A percentile compares a stretch with the other conserved stretches of the same genome.
Evolutionary conservation across 2,329 filamentous ascomycete species (phyloP).

Genomic region (Didymellaceae sp.): DNA sequence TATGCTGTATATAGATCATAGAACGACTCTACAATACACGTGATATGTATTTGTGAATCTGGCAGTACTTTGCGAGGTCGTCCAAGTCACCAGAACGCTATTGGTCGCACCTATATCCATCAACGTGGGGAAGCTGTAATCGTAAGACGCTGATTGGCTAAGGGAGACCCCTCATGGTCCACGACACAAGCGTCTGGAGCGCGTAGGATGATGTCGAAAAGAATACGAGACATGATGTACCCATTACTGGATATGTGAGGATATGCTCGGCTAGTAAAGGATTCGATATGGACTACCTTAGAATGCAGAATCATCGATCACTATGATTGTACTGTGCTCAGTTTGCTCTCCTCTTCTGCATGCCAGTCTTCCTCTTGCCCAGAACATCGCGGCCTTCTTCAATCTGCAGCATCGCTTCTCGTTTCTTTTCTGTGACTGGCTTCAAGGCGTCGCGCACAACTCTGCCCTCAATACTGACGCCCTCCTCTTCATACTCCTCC

Average conservation of each 20-base stretch:
- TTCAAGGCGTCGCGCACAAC: constrained; percentile 87
- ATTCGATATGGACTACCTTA: neutral
- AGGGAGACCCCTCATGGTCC: neutral
- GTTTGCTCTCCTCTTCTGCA: constrained; percentile 38
- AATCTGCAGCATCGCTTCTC: constrained; percentile 87
- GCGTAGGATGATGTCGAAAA: neutral
- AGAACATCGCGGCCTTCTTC: constrained; percentile 91
- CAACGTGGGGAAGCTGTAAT: neutral
- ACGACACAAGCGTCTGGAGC: constrained; percentile 1
- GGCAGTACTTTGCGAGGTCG: constrained; percentile 13
- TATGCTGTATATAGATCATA: neutral
- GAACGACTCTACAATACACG: neutral
- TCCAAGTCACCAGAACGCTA: neutral
- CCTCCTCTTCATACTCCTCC: constrained; percentile 84
- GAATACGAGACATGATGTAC: neutral
- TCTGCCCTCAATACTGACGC: constrained; percentile 90
- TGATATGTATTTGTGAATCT: neutral
- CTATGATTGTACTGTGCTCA: too few species aligned
- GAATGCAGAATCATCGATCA: too few species aligned
- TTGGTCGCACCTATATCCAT: neutral
- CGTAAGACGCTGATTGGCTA: constrained; percentile 6
- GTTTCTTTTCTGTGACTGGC: constrained; percentile 92
- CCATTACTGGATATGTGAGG: neutral
- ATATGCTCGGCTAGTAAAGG: neutral
- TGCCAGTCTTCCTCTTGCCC: constrained; percentile 70